These are phyloP conservation scores for Sporothrix protearum DNA, from an alignment of 2,329 filamentous ascomycete genomes.

Conservation along the genomic window DNA sequence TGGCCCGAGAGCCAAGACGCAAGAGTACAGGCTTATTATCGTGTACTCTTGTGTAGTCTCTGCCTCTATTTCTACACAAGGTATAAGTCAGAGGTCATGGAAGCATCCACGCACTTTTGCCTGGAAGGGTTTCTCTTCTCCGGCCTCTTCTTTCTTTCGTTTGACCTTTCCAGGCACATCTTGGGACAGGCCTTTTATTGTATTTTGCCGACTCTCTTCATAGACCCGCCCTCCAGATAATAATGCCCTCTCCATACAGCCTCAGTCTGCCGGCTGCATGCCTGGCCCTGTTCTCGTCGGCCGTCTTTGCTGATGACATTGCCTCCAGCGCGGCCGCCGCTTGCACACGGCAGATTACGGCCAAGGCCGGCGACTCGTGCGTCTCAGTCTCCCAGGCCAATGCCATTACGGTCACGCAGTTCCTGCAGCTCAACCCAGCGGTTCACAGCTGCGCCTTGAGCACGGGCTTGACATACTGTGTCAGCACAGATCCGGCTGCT, in stretches of 20 bases:
- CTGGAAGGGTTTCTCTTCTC: neutral
- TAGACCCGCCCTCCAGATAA: neutral
- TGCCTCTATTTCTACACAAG: neutral
- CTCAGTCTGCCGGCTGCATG: slow-evolving; percentile 5
- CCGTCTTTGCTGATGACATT: neutral
- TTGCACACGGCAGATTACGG: slow-evolving; percentile 30
- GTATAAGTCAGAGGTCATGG: neutral
- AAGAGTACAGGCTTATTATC: neutral
- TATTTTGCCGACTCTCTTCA: neutral
- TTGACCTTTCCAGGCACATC: neutral
- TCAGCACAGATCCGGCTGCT: slow-evolving; percentile 9
- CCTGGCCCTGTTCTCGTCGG: neutral
- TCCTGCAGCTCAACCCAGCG: slow-evolving; percentile 24
- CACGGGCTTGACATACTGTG: slow-evolving; percentile 22
- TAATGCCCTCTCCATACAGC: neutral
- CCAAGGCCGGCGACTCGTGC: slow-evolving; percentile 32
- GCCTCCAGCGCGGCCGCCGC: neutral
- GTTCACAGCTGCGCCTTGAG: slow-evolving; percentile 23
- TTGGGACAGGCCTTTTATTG: neutral
- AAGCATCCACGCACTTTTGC: too few species aligned
- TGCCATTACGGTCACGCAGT: slow-evolving; percentile 30
- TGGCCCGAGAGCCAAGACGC: neutral
- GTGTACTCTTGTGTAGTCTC: neutral
- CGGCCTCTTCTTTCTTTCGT: neutral
- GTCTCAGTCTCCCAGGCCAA: slow-evolving; percentile 28